Base-by-base conservation (phyloP, 257 asterid species). In the Ilex asprella region DNA sequence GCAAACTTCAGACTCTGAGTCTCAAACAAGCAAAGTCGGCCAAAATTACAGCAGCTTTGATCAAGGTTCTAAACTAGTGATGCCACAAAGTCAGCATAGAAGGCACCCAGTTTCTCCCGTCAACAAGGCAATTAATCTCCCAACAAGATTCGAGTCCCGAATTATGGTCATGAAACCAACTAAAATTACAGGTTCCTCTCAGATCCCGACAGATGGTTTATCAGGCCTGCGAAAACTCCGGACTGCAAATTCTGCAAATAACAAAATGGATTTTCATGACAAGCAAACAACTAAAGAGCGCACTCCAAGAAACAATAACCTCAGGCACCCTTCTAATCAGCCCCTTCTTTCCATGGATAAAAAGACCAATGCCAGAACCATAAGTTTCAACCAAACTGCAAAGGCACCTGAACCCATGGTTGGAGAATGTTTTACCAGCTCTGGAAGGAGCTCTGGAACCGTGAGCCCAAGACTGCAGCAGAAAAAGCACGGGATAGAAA, bases 381-480 rank as follows among this genome's bases (percentile, higher is more conserved):
- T 65, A 35, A 80, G 64, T 64, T 39, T 61, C 58, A 77, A 55
- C 58, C 75, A 72, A 71, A 64, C 63, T 70, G 39, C 56, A 52
- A 72, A 62, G 61, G 75, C 64, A 30, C 69, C 79, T 63, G 78
- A 57, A 49, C 67, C 49, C 70, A 60, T 62, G 69, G 80, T 62
- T 69, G 73, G 69, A 43, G 91, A 82, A 69, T 68, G 67, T 56
- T 59, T 61, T 69, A 65, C 69, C 31, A 71, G 72, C 54, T 64
- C 79, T 21, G 78, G 73, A 31, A 80, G 76, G 72, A 82, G 53
- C 70, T 72, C 74, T 16, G 82, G 84, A 74, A 49, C 78, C 56
- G 73, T 16, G 62, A 84, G 92, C 66, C 87, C 92, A 64, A 79
- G 94, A 66, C 68, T 72, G 59, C 88, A 71, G 64, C 77, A 66